Evolutionary conservation across 192 early-diverging fungal species (phyloP).

Genomic region (Podila verticillata): DNA sequence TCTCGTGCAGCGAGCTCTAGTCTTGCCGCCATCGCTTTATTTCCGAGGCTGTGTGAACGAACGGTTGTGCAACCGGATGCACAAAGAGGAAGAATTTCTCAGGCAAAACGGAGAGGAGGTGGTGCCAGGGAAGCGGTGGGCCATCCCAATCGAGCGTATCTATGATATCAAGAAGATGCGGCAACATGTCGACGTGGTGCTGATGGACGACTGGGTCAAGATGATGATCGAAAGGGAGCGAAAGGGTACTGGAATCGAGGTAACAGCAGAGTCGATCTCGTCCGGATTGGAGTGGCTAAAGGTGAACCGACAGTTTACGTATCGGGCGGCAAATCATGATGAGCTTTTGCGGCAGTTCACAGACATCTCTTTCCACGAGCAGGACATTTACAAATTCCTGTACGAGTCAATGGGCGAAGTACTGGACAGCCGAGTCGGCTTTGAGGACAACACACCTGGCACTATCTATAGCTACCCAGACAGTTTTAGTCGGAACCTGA

Average conservation of each 20-base stretch:
- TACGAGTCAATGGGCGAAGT: not conserved
- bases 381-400: slow-evolving; percentile 3
- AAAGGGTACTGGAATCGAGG: not conserved
- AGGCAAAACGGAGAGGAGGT: not conserved
- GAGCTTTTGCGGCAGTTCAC: slow-evolving; percentile 7
- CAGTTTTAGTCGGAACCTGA: not conserved
- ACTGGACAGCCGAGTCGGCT: too few species aligned
- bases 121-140: not conserved
- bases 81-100: slow-evolving; percentile 3
- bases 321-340: not conserved
- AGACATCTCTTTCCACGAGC: slow-evolving; percentile 3
- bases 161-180: slow-evolving; percentile 4
- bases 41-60: not conserved
- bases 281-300: slow-evolving; percentile 7
- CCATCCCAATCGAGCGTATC: slow-evolving; percentile 1
- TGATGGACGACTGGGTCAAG: slow-evolving; percentile 14
- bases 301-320: slow-evolving; percentile 1
- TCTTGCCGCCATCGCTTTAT: not conserved
- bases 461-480: not conserved
- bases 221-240: slow-evolving; percentile 10
- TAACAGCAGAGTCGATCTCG: not conserved
- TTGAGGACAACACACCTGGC: not conserved
- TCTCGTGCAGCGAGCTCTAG: too few species aligned
- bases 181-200: not conserved
- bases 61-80: not conserved